Conservation (phyloP, 345 rosid species). For the Tarenaya hassleriana region DNA sequence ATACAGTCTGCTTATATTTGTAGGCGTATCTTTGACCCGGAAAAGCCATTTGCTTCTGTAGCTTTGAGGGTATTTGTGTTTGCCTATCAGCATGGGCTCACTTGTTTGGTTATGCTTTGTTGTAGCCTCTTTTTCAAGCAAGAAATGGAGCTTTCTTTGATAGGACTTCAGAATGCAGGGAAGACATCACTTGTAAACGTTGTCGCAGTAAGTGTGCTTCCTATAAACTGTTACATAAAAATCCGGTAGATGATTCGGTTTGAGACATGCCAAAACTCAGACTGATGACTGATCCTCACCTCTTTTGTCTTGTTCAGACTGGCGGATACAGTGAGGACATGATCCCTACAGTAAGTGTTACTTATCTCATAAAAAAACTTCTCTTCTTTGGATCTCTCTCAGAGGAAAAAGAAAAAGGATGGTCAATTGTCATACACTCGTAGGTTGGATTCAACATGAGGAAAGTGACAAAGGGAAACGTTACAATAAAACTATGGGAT, state of each 20-base stretch:
- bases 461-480: constrained; percentile 94
- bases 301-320: constrained; percentile 41
- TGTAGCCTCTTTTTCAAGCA: constrained; percentile 82
- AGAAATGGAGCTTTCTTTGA: constrained; percentile 83
- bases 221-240: too few relatives aligned
- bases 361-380: too few relatives aligned
- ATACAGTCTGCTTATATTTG: too few relatives aligned
- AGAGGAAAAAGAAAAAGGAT: neutral
- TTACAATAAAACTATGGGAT: constrained; percentile 92
- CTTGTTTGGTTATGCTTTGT: constrained; percentile 21
- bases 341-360: constrained; percentile 83
- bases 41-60: too few relatives aligned
- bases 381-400: too few relatives aligned
- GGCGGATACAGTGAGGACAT: constrained; percentile 91
- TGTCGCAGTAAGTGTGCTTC: constrained; percentile 71
- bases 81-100: too few relatives aligned
- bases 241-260: neutral
- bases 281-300: constrained; percentile 25
- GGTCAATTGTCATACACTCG: constrained; percentile 7
- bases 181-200: constrained; percentile 83
- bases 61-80: too few relatives aligned
- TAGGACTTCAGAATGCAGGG: constrained; percentile 87
- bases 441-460: constrained; percentile 98
- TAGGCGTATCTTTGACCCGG: too few relatives aligned
- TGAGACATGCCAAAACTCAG: constrained; percentile 14